Evolutionary conservation across 2,329 filamentous ascomycete genomes (phyloP).

Genomic region (Sclerotinia borealis): DNA sequence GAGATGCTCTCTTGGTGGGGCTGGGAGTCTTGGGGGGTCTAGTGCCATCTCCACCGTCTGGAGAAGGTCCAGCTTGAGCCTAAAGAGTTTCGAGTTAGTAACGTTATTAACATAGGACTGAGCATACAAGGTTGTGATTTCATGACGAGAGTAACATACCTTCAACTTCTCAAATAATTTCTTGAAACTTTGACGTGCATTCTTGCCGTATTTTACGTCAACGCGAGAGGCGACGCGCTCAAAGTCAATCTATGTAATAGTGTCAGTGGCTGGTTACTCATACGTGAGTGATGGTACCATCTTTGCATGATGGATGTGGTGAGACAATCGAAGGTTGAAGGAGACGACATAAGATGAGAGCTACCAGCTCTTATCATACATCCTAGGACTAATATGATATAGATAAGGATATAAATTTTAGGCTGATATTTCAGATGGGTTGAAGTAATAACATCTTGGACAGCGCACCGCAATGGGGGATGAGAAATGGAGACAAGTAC

Average conservation of each 20-base stretch:
- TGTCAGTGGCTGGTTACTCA: not conserved
- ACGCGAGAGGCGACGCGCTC: slow-evolving; percentile 34
- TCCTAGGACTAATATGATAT: not conserved
- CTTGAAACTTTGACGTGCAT: slow-evolving; percentile 28
- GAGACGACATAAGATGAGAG: not conserved
- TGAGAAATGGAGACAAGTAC: not conserved
- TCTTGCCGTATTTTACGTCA: slow-evolving; percentile 38
- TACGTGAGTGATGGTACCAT: not conserved
- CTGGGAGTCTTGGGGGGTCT: not conserved
- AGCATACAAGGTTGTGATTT: accelerated
- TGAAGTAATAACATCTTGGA: not conserved
- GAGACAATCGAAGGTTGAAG: too few relatives aligned
- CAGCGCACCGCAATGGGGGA: not conserved
- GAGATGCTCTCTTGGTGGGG: not conserved
- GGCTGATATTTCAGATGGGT: not conserved
- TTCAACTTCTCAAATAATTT: slow-evolving; percentile 23
- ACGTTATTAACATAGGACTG: not conserved
- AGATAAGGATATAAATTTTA: not conserved
- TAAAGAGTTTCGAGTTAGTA: not conserved
- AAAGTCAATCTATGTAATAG: slow-evolving; percentile 34
- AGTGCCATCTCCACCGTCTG: not conserved
- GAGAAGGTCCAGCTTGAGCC: not conserved
- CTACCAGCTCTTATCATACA: too few relatives aligned
- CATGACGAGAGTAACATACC: not conserved
- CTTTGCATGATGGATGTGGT: not conserved